Evolutionary conservation across 257 asterid species (phyloP).

Genomic region (Przewalskia tangutica): DNA sequence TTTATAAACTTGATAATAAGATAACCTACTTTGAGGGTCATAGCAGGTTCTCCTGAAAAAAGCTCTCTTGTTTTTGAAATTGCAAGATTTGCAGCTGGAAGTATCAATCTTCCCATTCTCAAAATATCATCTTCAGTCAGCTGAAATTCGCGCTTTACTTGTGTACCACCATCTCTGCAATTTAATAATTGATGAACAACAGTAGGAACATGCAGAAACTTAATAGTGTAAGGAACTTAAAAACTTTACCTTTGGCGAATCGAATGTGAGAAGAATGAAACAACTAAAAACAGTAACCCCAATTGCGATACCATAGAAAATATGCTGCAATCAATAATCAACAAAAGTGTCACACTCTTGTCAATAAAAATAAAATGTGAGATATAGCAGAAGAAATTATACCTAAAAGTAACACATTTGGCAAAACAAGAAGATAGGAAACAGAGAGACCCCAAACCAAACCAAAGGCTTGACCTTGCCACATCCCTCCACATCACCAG

Average conservation of each 20-base stretch:
- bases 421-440: conserved; percentile 78
- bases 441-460: conserved; percentile 79
- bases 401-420: conserved; percentile 62
- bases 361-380: neutral
- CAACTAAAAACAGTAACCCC: conserved; percentile 60
- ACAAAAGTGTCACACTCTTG: neutral
- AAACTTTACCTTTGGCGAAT: conserved; percentile 55
- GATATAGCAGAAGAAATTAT: neutral
- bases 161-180: conserved; percentile 31
- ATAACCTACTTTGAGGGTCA: conserved; percentile 66
- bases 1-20: neutral
- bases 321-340: conserved; percentile 38
- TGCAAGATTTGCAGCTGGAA: conserved; percentile 70
- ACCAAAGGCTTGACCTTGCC: conserved; percentile 93
- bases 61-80: conserved; percentile 45
- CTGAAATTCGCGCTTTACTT: conserved; percentile 36
- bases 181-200: neutral
- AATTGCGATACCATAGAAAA: conserved; percentile 68
- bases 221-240: neutral
- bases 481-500: conserved; percentile 93
- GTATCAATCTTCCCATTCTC: conserved; percentile 50
- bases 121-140: conserved; percentile 65
- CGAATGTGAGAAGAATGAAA: conserved; percentile 67
- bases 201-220: neutral
- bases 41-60: conserved; percentile 93